Evolutionary conservation across 768 basidiomycete genomes (phyloP).

Genomic region (Agaricus subrufescens): DNA sequence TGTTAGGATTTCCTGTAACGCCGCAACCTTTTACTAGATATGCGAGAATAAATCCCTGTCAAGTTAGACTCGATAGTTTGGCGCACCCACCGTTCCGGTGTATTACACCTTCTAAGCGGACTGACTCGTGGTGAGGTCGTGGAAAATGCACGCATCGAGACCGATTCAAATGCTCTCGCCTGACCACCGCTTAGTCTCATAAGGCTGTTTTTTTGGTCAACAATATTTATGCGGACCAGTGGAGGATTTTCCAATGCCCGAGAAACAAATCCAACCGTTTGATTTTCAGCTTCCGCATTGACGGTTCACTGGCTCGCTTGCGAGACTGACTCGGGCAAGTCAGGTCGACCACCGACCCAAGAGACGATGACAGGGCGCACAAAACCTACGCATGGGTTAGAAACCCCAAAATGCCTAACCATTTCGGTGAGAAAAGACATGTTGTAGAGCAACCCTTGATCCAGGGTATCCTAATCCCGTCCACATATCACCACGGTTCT

Average conservation of each 20-base stretch:
- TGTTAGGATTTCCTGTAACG: too few relatives aligned
- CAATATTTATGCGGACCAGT: too few relatives aligned
- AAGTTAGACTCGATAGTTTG: too few relatives aligned
- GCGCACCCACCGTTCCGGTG: too few relatives aligned
- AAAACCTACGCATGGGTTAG: not conserved
- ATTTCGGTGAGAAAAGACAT: constrained; percentile 3
- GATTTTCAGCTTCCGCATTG: not conserved
- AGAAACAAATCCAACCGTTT: not conserved
- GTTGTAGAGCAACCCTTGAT: constrained; percentile 6
- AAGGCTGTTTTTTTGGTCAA: too few relatives aligned
- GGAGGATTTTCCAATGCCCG: not conserved
- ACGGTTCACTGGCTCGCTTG: not conserved
- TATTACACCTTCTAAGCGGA: too few relatives aligned
- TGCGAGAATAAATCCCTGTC: too few relatives aligned
- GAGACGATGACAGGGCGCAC: not conserved
- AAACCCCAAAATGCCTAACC: constrained; percentile 7
- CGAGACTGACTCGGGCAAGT: not conserved
- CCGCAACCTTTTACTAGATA: too few relatives aligned
- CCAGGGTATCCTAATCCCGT: not conserved
- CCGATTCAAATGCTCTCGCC: too few relatives aligned
- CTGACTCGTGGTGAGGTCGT: too few relatives aligned
- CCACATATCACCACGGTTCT: not conserved
- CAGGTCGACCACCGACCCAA: not conserved
- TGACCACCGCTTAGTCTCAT: too few relatives aligned
- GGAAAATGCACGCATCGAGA: too few relatives aligned